phyloP scores from a whole-genome alignment of 768 basidiomycete species.

The Tephrocybe rancida region DNA sequence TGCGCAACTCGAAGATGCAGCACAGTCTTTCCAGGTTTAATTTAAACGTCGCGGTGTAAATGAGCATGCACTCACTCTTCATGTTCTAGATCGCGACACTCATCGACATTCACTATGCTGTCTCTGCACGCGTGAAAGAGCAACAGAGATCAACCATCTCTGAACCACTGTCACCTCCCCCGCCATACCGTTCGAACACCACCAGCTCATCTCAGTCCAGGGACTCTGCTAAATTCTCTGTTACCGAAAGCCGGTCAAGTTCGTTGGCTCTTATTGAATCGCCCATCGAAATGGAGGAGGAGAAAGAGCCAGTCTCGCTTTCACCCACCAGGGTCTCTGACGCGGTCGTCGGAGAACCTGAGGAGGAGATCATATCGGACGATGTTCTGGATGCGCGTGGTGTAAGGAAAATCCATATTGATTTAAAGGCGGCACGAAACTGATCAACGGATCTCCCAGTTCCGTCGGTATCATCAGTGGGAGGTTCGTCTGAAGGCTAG shows the following conservation, averaged over 20 bases:
- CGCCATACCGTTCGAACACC: constrained; percentile 7
- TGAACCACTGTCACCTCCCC: constrained; percentile 2
- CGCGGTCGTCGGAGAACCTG: background rate
- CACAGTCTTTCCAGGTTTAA: constrained; percentile 47
- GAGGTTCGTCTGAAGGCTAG: constrained; percentile 41
- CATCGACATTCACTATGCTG: constrained; percentile 46
- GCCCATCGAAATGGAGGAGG: constrained; percentile 2
- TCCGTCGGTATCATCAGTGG: constrained; percentile 51
- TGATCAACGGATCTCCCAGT: constrained; percentile 29
- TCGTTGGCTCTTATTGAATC: constrained; percentile 2
- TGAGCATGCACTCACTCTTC: background rate
- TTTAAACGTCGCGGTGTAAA: background rate
- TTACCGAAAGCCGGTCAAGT: background rate
- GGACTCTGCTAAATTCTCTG: background rate
- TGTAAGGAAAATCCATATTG: constrained; percentile 19
- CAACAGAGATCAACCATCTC: constrained; percentile 8
- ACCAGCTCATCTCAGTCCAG: background rate
- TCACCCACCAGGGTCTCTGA: background rate
- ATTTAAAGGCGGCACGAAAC: background rate
- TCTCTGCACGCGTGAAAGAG: constrained; percentile 21
- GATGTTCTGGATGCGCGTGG: constrained; percentile 32
- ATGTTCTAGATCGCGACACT: constrained; percentile 42
- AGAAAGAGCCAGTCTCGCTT: background rate
- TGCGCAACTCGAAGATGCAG: constrained; percentile 42
- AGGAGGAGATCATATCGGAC: constrained; percentile 16